Conservation (phyloP, 2,329 filamentous ascomycete genomes). For the Xylaria sp. region DNA sequence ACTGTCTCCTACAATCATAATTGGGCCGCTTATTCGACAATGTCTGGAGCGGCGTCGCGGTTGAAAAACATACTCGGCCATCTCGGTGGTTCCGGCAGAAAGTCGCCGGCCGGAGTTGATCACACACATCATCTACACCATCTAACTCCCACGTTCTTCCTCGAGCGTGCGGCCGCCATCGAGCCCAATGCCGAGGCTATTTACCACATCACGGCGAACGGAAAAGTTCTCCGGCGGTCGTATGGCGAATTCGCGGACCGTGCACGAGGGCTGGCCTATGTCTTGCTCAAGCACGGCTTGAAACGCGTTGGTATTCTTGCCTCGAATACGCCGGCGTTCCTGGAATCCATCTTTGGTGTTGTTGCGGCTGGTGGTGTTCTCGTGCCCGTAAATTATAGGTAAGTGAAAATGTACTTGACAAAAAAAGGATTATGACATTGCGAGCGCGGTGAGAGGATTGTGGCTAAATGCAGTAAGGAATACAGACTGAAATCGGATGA, state of each 20-base stretch:
- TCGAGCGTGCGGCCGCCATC: conserved; percentile 86
- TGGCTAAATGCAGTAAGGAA: conserved; percentile 19
- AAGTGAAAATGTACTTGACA: conserved; percentile 10
- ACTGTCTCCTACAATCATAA: neutral
- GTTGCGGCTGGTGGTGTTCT: conserved; percentile 82
- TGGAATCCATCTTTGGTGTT: conserved; percentile 90
- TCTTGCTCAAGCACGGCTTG: conserved; percentile 77
- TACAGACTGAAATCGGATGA: conserved; percentile 69
- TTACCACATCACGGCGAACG: conserved; percentile 84
- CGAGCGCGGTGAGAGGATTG: neutral
- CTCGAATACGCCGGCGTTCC: conserved; percentile 93
- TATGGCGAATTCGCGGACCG: conserved; percentile 89
- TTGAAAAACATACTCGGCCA: conserved; percentile 68
- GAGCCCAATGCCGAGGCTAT: conserved; percentile 88
- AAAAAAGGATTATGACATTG: neutral
- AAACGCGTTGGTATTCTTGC: conserved; percentile 85
- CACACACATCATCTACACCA: conserved; percentile 74
- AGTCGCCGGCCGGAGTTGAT: conserved; percentile 55
- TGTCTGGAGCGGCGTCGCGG: conserved; percentile 73
- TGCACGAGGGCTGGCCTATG: conserved; percentile 88
- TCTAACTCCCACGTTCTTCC: conserved; percentile 87
- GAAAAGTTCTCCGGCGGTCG: conserved; percentile 76
- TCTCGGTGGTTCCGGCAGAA: conserved; percentile 53
- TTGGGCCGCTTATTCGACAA: conserved; percentile 48
- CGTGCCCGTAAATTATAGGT: conserved; percentile 70